Evolutionary conservation across 345 rosid genomes (phyloP).

Genomic region (Cardiospermum halicacabum): DNA sequence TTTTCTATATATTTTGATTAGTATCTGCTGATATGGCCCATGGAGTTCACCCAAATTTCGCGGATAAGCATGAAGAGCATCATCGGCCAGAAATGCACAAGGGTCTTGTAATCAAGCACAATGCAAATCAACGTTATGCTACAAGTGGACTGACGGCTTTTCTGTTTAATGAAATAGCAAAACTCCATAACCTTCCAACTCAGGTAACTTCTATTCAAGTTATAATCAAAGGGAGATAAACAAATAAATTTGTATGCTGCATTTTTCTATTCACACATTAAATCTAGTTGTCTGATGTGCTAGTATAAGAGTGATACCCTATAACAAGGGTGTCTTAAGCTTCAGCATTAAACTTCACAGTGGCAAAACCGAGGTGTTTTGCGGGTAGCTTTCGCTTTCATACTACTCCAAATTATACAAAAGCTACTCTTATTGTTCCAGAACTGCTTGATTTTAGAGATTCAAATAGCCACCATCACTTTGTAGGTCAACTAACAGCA

Average conservation of each 20-base stretch:
- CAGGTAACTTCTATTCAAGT: conserved; percentile 47
- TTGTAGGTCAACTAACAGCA: too few relatives aligned
- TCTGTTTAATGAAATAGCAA: conserved; percentile 89
- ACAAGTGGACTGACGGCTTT: conserved; percentile 87
- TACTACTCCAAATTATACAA: too few relatives aligned
- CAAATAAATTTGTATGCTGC: not conserved
- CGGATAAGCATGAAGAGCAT: conserved; percentile 85
- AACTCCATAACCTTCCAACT: conserved; percentile 69
- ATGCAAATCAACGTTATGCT: conserved; percentile 93
- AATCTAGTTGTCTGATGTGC: too few relatives aligned
- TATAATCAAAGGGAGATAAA: not conserved
- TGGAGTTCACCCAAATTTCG: conserved; percentile 86
- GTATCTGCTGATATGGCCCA: conserved; percentile 99
- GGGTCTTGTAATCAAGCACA: conserved; percentile 93
- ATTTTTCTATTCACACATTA: not conserved
- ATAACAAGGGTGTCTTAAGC: too few relatives aligned
- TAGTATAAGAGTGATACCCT: too few relatives aligned
- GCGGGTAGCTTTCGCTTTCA: too few relatives aligned
- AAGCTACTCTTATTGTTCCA: too few relatives aligned
- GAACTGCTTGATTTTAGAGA: too few relatives aligned
- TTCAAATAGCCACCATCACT: too few relatives aligned
- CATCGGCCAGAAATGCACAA: conserved; percentile 87
- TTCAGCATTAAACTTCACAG: too few relatives aligned
- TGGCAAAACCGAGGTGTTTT: too few relatives aligned
- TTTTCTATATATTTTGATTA: conserved; percentile 23